Evolutionary conservation across 768 basidiomycete species (phyloP).

Genomic region (Suillus ampliporus): DNA sequence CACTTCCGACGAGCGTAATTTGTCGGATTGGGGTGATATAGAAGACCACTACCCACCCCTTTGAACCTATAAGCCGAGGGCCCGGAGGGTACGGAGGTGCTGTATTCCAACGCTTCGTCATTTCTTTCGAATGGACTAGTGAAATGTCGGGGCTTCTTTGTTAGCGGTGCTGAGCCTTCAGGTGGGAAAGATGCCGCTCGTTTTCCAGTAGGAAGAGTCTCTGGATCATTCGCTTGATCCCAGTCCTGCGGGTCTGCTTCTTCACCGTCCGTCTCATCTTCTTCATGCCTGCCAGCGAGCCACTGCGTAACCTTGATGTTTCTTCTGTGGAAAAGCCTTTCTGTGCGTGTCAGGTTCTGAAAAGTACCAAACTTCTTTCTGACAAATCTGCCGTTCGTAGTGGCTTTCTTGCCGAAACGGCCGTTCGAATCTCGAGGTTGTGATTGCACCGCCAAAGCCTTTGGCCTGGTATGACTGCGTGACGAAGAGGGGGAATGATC

Average conservation of each 20-base stretch:
- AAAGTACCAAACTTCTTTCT: constrained; percentile 38
- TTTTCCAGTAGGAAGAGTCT: constrained; percentile 26
- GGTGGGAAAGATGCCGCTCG: constrained; percentile 25
- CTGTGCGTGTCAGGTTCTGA: constrained; percentile 40
- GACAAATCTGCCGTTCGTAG: constrained; percentile 49
- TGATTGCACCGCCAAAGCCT: constrained; percentile 49
- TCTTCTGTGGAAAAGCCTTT: constrained; percentile 48
- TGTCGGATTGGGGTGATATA: constrained; percentile 64
- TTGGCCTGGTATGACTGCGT: constrained; percentile 39
- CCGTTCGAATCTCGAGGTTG: constrained; percentile 72
- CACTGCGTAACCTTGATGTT: constrained; percentile 44
- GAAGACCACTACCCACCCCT: constrained; percentile 49
- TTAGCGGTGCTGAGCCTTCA: constrained; percentile 32
- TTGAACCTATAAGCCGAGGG: constrained; percentile 35
- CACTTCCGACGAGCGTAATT: constrained; percentile 64
- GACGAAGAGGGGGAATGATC: constrained; percentile 30
- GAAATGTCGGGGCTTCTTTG: constrained; percentile 32
- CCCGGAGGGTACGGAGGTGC: constrained; percentile 31
- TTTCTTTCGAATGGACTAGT: constrained; percentile 23
- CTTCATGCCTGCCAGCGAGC: constrained; percentile 28
- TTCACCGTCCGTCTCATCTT: constrained; percentile 24
- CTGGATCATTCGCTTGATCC: constrained; percentile 17
- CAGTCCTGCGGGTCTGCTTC: constrained; percentile 22
- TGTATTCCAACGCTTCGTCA: constrained; percentile 31
- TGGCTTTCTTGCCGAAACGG: constrained; percentile 67